phyloP scores from a whole-genome alignment of 345 rosid species.

The Moringa oleifera region DNA sequence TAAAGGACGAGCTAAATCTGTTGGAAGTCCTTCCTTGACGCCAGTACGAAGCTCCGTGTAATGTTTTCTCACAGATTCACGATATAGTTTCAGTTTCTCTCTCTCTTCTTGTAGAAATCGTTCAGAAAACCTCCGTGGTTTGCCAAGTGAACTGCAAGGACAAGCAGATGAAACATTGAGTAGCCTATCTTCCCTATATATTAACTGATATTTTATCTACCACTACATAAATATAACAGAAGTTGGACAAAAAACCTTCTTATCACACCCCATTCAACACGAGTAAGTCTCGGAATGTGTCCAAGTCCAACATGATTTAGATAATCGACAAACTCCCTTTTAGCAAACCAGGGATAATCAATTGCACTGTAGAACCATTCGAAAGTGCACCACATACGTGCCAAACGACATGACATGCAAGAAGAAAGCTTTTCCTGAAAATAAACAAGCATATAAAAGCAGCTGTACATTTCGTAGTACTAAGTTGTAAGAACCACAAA shows the following conservation, averaged over 20 bases:
- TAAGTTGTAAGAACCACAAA: neutral
- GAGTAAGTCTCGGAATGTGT: conserved; percentile 88
- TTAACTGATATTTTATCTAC: neutral
- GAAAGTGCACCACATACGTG: conserved; percentile 83
- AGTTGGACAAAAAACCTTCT: conserved; percentile 49
- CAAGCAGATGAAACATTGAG: conserved; percentile 14
- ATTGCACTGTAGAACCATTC: conserved; percentile 98
- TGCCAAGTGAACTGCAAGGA: conserved; percentile 89
- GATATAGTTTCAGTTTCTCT: conserved; percentile 79
- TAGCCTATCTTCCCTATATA: conserved; percentile 4
- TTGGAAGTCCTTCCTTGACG: conserved; percentile 81
- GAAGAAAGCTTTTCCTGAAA: conserved; percentile 67
- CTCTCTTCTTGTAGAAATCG: conserved; percentile 76
- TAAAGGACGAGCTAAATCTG: conserved; percentile 87
- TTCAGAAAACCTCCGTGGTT: conserved; percentile 90
- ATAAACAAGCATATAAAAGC: conserved; percentile 12
- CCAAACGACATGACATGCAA: conserved; percentile 54
- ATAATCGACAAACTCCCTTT: conserved; percentile 91
- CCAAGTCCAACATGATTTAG: conserved; percentile 93
- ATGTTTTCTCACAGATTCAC: conserved; percentile 84
- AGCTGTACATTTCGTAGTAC: neutral
- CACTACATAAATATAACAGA: neutral
- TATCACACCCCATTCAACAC: conserved; percentile 97
- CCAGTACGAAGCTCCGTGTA: conserved; percentile 78
- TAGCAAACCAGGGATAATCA: conserved; percentile 97